Base-by-base conservation (phyloP, 2,329 filamentous ascomycete genomes). In the Colletotrichum tabaci region DNA sequence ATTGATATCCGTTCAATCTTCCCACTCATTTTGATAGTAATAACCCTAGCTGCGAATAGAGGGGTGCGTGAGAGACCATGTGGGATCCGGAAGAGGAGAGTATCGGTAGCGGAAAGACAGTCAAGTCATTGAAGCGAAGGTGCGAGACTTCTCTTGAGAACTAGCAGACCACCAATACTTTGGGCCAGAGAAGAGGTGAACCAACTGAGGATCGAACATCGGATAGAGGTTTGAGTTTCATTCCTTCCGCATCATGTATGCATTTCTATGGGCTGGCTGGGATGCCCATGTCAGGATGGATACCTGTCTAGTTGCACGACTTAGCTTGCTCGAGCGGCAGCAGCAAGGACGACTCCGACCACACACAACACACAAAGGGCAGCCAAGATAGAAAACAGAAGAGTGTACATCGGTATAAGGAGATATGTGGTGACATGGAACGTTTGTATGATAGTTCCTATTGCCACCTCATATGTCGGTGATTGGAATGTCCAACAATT, bases 381-480 rank as follows among this genome's bases (percentile, higher is more conserved):
- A 9, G 30, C 30, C 30, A 35, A 35, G n/a, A 16, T 23, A 42
- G 53, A 38, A 15, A 57, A 35, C 38, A 10, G n/a, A 18, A 61
- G 15, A 50, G 58, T 23, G 52, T 47, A 42, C 47, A n/a, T 50
- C 26, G 18, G 15, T 21, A 13, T 10, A 0, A n/a, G 60, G 23
- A n/a, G 23, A 23, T 21, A 18, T 23, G 18, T 26, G 35, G 42
- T 67, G 56, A 15, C 62, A 61, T 47, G 42, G 9, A 60, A 56
- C 56, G 49, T 38, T 61, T 71, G 63, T 23, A 50, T 47, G 47
- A 18, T n/a, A 61, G 49, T 61, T 46, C n/a, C 13, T 35, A 18
- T 18, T 16, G 26, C n/a, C 40, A 46, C 15, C 35, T 58, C 40
- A 40, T 8, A 26, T 38, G 16, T 21, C 53, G 26, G 4, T 57